phyloP scores from a whole-genome alignment of 257 asterid genomes.

The Haberlea rhodopensis region DNA sequence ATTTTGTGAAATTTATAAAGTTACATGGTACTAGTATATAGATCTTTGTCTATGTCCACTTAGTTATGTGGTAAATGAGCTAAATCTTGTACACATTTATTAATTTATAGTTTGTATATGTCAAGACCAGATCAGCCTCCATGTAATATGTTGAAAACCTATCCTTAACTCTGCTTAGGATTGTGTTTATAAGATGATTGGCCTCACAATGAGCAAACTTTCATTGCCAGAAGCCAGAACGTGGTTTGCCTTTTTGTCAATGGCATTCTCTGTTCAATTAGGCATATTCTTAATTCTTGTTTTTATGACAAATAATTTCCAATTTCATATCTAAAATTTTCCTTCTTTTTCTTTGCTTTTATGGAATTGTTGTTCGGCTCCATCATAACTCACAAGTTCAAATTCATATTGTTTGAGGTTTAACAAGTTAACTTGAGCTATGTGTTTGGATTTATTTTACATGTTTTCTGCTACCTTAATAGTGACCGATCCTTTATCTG shows the following conservation, averaged over 20 bases:
- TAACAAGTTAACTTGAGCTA: constrained; percentile 12
- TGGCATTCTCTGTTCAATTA: not conserved
- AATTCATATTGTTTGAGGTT: not conserved
- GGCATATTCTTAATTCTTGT: not conserved
- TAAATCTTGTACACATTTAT: not conserved
- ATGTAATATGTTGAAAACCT: not conserved
- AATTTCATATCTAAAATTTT: not conserved
- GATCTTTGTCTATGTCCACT: not conserved
- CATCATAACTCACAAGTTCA: constrained; percentile 4
- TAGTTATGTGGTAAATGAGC: not conserved
- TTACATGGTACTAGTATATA: not conserved
- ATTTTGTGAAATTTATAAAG: constrained; percentile 1
- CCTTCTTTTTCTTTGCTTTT: constrained; percentile 13
- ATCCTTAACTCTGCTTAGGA: not conserved
- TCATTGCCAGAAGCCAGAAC: not conserved
- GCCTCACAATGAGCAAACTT: not conserved
- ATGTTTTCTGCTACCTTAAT: not conserved
- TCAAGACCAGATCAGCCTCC: no score
- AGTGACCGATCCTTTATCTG: not conserved
- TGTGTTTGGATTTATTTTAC: not conserved
- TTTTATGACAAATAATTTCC: not conserved
- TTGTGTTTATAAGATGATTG: not conserved
- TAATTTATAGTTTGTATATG: no score
- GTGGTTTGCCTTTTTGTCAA: constrained; percentile 3
- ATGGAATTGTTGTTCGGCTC: constrained; percentile 3